Percentiles rank a stretch among this genome's conserved stretches.
phyloP scores from a whole-genome alignment of 441 rosid species.

The Populus tomentosa region DNA sequence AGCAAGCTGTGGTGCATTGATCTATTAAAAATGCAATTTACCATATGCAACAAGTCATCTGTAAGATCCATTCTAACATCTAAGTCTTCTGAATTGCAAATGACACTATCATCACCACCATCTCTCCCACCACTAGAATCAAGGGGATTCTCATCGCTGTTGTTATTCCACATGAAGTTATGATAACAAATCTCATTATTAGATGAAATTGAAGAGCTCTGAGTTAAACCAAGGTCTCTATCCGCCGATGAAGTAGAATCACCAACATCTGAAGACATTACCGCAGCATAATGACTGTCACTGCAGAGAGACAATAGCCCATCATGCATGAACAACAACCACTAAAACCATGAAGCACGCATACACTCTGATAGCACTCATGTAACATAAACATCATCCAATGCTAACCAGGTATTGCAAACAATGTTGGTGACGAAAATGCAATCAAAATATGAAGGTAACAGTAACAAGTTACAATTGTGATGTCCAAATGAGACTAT shows the following conservation, averaged over 20 bases:
- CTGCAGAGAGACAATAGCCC: constrained; percentile 30
- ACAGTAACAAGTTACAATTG: not conserved
- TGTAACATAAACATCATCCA: not conserved
- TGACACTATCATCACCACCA: constrained; percentile 43
- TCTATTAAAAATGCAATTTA: constrained; percentile 18
- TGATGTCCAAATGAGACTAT: not conserved
- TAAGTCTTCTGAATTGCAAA: constrained; percentile 46
- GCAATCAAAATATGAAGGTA: not conserved
- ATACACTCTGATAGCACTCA: not conserved
- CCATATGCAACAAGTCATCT: constrained; percentile 94
- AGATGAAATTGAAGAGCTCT: constrained; percentile 32
- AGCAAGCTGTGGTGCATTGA: not conserved
- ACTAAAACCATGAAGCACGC: not conserved
- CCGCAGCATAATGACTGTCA: constrained; percentile 30
- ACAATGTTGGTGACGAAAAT: not conserved
- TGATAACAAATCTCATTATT: constrained; percentile 46
- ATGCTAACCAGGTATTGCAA: not conserved
- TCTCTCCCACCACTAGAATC: constrained; percentile 41
- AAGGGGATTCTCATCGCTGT: constrained; percentile 35
- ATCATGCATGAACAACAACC: constrained; percentile 5
- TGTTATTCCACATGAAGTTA: constrained; percentile 59
- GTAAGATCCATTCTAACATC: constrained; percentile 91
- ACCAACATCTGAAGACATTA: constrained; percentile 35
- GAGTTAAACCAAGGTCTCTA: constrained; percentile 28
- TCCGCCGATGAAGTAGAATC: constrained; percentile 36